Conservation (phyloP, 2,329 filamentous ascomycete species). For the Seiridium unicorne region DNA sequence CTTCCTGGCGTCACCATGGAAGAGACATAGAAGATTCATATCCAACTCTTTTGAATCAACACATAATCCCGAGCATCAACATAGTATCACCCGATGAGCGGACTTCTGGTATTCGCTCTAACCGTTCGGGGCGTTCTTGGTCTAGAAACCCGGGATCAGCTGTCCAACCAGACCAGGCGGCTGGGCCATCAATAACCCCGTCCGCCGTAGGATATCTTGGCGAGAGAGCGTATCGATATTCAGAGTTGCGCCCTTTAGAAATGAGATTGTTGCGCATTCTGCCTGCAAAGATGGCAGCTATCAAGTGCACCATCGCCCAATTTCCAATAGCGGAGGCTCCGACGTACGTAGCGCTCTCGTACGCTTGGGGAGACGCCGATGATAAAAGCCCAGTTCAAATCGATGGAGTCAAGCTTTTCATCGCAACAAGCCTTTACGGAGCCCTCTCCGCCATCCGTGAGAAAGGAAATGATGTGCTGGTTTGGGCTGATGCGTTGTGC, state of each 20-base stretch:
- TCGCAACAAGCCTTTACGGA: not conserved
- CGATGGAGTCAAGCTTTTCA: not conserved
- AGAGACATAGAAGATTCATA: too few species aligned
- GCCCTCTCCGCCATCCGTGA: not conserved
- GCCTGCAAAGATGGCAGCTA: not conserved
- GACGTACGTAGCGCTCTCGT: not conserved
- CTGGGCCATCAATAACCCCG: not conserved
- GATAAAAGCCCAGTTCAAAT: not conserved
- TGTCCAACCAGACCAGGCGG: not conserved
- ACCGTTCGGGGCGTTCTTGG: too few species aligned
- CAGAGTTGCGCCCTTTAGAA: not conserved
- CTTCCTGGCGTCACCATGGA: too few species aligned
- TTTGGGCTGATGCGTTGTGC: not conserved
- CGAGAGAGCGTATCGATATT: not conserved
- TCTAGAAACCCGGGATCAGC: too few species aligned
- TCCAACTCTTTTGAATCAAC: too few species aligned
- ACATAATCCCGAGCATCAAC: too few species aligned
- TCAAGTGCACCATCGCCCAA: not conserved
- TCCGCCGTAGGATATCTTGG: not conserved
- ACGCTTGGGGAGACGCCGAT: not conserved
- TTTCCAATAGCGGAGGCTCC: not conserved
- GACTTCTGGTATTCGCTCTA: too few species aligned
- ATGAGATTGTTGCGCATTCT: not conserved
- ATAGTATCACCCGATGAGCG: too few species aligned
- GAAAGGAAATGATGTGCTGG: not conserved